Evolutionary conservation across 2,329 filamentous ascomycete genomes (phyloP), one percentile per base, ranked within the genome.

Genomic region (Trichoderma atroviride): DNA sequence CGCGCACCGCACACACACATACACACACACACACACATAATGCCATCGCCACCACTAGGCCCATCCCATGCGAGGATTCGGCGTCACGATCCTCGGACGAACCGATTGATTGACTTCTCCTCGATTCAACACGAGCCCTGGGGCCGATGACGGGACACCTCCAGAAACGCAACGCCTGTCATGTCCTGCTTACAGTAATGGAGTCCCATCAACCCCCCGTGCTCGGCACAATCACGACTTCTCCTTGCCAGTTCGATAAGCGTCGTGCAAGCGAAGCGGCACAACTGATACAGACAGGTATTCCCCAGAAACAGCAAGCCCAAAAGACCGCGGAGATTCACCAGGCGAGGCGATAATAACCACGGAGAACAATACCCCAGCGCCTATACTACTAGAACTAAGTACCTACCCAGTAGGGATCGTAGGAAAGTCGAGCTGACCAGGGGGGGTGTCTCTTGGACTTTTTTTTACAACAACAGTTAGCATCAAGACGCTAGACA

Each of bases 381-480:
- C 11, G 13, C 50, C 27, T n/a, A n/a, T 66, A 33, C 63, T 57
- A 5, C 27, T 29, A n/a, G n/a, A n/a, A n/a, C n/a, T n/a, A n/a
- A 27, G 4, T 31, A 67, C 63, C 63, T 67, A 59, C 63, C 63
- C 63, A 66, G 63, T 67, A 52, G 63, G 55, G 55, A 52, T 59
- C 63, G 63, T 29, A 52, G 56, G 22, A 67, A 35, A 35, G 55
- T 52, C 9, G 55, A 66, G 63, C 63, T 66, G 58, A 58, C 63
- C n/a, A 29, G 63, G 63, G 63, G 62, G 63, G 27, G 63, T 67
- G 63, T 67, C 55, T 59, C 63, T 59, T 57, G n/a, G 52, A 35
- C 61, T 43, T 27, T 27, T 27, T 27, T 27, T 27, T 27, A 27
- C 27, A 27, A 4, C 27, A 27, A 27, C 27, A 43, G 5, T 47